Evolutionary conservation across 257 asterid genomes (phyloP).

Genomic region (Leonotis leonurus): DNA sequence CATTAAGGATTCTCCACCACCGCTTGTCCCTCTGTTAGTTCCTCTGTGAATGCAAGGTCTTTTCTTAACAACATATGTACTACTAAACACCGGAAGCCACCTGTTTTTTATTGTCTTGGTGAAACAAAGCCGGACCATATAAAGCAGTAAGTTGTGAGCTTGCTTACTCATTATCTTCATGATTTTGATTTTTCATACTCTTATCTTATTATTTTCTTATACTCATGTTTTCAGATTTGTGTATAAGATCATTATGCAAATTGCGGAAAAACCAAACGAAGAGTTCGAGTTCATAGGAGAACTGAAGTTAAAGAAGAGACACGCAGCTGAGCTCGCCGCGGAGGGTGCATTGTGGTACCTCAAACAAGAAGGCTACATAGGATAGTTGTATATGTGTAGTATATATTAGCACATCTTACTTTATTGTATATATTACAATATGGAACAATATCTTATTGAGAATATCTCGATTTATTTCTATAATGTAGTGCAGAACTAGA

Average conservation of each 20-base stretch:
- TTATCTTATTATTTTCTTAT: background rate
- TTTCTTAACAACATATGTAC: slow-evolving; percentile 48
- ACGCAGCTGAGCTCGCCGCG: slow-evolving; percentile 65
- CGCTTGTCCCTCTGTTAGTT: no score
- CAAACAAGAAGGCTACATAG: slow-evolving; percentile 32
- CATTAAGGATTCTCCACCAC: no score
- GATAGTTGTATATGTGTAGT: background rate
- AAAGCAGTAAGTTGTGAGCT: slow-evolving; percentile 47
- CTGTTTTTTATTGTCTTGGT: slow-evolving; percentile 46
- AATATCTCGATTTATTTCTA: background rate
- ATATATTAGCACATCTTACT: background rate
- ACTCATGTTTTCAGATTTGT: slow-evolving; percentile 36
- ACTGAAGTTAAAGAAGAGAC: slow-evolving; percentile 43
- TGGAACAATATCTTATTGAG: no score
- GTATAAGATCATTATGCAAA: slow-evolving; percentile 40
- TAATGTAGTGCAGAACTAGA: background rate
- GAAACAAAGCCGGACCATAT: slow-evolving; percentile 60
- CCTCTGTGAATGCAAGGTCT: slow-evolving; percentile 37
- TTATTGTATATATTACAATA: background rate
- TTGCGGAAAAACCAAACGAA: slow-evolving; percentile 25
- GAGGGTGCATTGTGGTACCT: slow-evolving; percentile 58
- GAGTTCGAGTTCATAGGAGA: slow-evolving; percentile 48
- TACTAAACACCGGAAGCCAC: slow-evolving; percentile 68
- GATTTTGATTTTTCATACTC: background rate
- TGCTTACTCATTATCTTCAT: background rate